Evolutionary conservation across 805 yeast species (phyloP), one percentile per base, ranked within the genome.

Genomic region (Saccharomycopsis sp.): DNA sequence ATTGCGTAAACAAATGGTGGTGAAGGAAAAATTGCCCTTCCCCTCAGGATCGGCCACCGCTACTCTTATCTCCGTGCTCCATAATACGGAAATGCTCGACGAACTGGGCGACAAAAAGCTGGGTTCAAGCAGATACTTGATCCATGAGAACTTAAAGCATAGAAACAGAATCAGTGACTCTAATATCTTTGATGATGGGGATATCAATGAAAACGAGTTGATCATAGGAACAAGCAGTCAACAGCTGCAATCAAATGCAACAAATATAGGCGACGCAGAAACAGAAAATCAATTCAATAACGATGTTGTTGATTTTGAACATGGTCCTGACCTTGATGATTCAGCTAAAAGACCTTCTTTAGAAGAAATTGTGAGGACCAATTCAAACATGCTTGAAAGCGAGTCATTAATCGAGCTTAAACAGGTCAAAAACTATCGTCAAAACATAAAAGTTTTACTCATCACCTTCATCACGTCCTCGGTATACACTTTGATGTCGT

Each of bases 11-110:
- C 96, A 91, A 68, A 96, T 92, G 19, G 86, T 93, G 41, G 81
- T 91, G n/a, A 83, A 82, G 65, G 97, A 91, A 66, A 89, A 89
- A 67, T 77, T 94, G 42, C 89, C 92, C 1, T 93, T 93, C 67
- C 99, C 99, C 0, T 88, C 96, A 47, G 99, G 99, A 0, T 83
- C 89, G 63, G 98, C 99, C 1, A 94, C 98, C 0, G 98, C 97
- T 0, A 90, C 96, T 1, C 75, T 93, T 64, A 93, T 93, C 20
- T 82, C 92, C 1, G 97, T 94, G 1, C 76, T 93, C 38, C 97
- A 89, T 71, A 86, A 87, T 29, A 82, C 89, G 0, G 81, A 80
- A 52, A 69, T 85, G 55, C 75, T 69, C 55, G 68, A 72, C 19
- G 82, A 75, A 52, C 67, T 70, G 67, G 62, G 72, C 55, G 64